Evolutionary conservation across 1,284 basidiomycete genomes (phyloP).

Genomic region (Vanrija pseudolonga): DNA sequence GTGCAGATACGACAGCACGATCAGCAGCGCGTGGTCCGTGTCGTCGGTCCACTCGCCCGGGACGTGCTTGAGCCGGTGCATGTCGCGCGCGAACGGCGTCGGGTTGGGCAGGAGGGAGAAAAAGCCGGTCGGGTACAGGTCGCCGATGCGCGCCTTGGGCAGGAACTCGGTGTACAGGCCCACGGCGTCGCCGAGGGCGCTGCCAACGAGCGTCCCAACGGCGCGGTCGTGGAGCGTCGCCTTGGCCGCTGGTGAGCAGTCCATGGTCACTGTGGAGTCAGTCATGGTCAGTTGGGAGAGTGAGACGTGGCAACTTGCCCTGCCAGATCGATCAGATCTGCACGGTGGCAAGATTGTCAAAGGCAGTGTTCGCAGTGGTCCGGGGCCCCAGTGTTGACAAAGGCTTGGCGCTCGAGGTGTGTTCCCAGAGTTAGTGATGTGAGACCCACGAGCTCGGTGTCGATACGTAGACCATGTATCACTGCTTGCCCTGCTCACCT

Average conservation of each 20-base stretch:
- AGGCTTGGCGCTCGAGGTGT: too few species aligned
- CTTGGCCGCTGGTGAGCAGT: slow-evolving; percentile 53
- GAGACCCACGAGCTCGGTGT: too few species aligned
- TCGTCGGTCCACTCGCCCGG: slow-evolving; percentile 18
- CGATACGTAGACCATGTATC: too few species aligned
- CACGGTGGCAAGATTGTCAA: too few species aligned
- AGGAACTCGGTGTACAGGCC: slow-evolving; percentile 20
- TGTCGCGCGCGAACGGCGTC: slow-evolving; percentile 15
- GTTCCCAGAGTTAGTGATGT: too few species aligned
- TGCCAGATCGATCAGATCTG: too few species aligned
- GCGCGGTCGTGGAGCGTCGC: slow-evolving; percentile 9
- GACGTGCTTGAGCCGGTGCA: slow-evolving; percentile 12
- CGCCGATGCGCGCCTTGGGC: not conserved
- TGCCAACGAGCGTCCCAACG: slow-evolving; percentile 8
- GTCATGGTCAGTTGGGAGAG: too few species aligned
- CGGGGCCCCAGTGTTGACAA: too few species aligned
- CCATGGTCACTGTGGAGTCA: not conserved
- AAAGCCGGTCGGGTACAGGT: slow-evolving; percentile 2
- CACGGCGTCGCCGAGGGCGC: slow-evolving; percentile 14
- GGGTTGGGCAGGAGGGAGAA: slow-evolving; percentile 4
- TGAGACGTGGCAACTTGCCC: too few species aligned
- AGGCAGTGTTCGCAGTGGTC: too few species aligned
- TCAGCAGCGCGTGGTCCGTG: slow-evolving; percentile 16
- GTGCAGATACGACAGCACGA: slow-evolving; percentile 15
- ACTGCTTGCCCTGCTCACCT: too few species aligned